A percentile compares a stretch with the other conserved stretches of the same genome.
Evolutionary conservation across 352 stramenopile species (phyloP).

Genomic region (Phytophthora litchii): DNA sequence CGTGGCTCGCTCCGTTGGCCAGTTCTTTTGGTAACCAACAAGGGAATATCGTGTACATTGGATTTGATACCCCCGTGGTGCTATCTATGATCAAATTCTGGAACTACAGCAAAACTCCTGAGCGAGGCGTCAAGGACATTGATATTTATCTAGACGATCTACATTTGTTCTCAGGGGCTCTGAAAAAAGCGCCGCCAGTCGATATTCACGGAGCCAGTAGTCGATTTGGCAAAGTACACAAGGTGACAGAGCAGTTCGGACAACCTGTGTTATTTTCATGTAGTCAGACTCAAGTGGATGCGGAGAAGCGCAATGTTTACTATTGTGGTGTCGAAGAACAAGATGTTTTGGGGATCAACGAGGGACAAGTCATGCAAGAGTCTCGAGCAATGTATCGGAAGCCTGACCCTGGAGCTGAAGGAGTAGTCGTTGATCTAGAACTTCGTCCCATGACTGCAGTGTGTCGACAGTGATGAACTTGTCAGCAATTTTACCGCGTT

Average conservation of each 20-base stretch:
- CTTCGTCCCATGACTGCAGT: constrained; percentile 73
- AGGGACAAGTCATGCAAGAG: constrained; percentile 87
- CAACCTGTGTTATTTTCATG: constrained; percentile 85
- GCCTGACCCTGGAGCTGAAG: constrained; percentile 74
- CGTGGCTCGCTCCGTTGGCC: constrained; percentile 75
- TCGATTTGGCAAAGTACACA: constrained; percentile 45
- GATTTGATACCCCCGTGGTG: constrained; percentile 72
- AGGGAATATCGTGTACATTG: constrained; percentile 77
- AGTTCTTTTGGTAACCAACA: constrained; percentile 60
- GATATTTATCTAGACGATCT: constrained; percentile 89
- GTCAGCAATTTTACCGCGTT: too few species aligned
- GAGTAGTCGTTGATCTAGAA: constrained; percentile 73
- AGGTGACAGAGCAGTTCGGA: constrained; percentile 69
- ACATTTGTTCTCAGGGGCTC: constrained; percentile 73
- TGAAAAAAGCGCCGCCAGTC: constrained; percentile 51
- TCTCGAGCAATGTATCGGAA: constrained; percentile 82
- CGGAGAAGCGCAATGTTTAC: constrained; percentile 62
- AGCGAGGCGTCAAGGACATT: constrained; percentile 82
- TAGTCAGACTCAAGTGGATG: constrained; percentile 66
- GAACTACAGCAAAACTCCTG: constrained; percentile 90
- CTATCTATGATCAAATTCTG: constrained; percentile 89
- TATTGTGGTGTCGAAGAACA: constrained; percentile 85
- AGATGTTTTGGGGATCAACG: constrained; percentile 91
- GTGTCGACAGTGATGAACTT: constrained; percentile 43
- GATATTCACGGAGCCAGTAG: constrained; percentile 27